Percentiles rank a stretch among this genome's conserved stretches.
These are phyloP conservation scores for Epichloe festucae DNA, from an alignment of 2,329 filamentous ascomycete species.

Conservation along the genomic window DNA sequence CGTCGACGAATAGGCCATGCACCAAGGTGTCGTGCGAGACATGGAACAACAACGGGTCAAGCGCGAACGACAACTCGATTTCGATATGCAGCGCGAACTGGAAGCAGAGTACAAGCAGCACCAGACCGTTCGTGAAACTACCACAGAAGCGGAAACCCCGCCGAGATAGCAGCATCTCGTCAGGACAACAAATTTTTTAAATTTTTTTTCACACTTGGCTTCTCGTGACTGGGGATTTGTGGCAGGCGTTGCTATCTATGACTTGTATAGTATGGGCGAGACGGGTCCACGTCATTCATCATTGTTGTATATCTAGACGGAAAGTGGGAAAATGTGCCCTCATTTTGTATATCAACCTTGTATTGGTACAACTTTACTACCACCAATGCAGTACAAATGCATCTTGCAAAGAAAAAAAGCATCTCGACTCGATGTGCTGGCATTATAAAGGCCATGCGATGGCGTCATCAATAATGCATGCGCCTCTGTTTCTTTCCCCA, in stretches of 20 bases:
- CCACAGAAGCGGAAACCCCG: slow-evolving; percentile 12
- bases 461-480: slow-evolving; percentile 5
- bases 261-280: neutral
- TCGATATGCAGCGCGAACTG: slow-evolving; percentile 76
- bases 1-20: slow-evolving; percentile 60
- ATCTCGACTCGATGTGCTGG: neutral
- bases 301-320: neutral
- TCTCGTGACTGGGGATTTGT: too few relatives aligned
- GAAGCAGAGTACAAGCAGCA: slow-evolving; percentile 85
- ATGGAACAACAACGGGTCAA: slow-evolving; percentile 89
- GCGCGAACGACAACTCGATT: slow-evolving; percentile 81
- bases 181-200: neutral
- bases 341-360: slow-evolving; percentile 1
- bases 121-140: slow-evolving; percentile 54
- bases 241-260: too few relatives aligned
- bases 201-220: too few relatives aligned
- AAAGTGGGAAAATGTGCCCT: neutral
- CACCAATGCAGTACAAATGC: neutral
- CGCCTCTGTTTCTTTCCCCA: neutral
- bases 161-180: slow-evolving; percentile 13
- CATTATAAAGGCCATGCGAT: neutral
- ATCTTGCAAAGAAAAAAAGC: neutral
- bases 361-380: slow-evolving; percentile 1
- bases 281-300: neutral
- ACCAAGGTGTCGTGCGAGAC: slow-evolving; percentile 83